phyloP scores from a whole-genome alignment of 129 eudicot genomes.

The Escallonia rubra region DNA sequence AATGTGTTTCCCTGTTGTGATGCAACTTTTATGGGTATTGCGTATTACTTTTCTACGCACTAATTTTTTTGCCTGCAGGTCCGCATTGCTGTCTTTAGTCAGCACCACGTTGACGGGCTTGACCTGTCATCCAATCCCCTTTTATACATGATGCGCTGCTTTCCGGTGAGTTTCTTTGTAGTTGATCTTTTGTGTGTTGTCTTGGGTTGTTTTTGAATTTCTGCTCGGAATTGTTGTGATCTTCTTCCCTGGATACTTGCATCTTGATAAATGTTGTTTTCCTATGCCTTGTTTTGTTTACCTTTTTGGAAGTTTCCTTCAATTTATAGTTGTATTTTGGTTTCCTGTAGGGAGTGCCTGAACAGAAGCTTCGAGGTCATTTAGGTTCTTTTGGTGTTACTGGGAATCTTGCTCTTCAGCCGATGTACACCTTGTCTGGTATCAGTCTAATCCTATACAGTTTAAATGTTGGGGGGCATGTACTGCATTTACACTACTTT shows the following conservation, averaged over 20 bases:
- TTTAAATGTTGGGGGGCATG: not conserved
- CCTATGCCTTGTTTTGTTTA: not conserved
- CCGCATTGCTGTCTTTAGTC: slow-evolving; percentile 98
- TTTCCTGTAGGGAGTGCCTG: slow-evolving; percentile 88
- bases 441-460: slow-evolving; percentile 4
- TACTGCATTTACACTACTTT: not conserved
- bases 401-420: slow-evolving; percentile 98
- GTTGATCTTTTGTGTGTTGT: not conserved
- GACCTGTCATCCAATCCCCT: slow-evolving; percentile 98
- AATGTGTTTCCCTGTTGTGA: too few relatives aligned
- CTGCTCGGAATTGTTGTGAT: not conserved
- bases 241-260: not conserved
- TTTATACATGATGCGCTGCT: slow-evolving; percentile 97
- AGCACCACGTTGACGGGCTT: slow-evolving; percentile 96
- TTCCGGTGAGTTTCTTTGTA: slow-evolving; percentile 59
- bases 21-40: slow-evolving; percentile 1
- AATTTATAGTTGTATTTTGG: slow-evolving; percentile 6
- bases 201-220: too few relatives aligned
- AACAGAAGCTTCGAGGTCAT: slow-evolving; percentile 91
- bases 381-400: slow-evolving; percentile 96
- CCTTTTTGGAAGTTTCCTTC: not conserved
- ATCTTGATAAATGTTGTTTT: too few relatives aligned
- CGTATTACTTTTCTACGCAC: slow-evolving; percentile 7
- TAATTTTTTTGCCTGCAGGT: slow-evolving; percentile 41
- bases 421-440: slow-evolving; percentile 99